A percentile compares a stretch with the other conserved stretches of the same genome.
Evolutionary conservation across 768 basidiomycete genomes (phyloP).

Genomic region (Pleurotus tuoliensis): DNA sequence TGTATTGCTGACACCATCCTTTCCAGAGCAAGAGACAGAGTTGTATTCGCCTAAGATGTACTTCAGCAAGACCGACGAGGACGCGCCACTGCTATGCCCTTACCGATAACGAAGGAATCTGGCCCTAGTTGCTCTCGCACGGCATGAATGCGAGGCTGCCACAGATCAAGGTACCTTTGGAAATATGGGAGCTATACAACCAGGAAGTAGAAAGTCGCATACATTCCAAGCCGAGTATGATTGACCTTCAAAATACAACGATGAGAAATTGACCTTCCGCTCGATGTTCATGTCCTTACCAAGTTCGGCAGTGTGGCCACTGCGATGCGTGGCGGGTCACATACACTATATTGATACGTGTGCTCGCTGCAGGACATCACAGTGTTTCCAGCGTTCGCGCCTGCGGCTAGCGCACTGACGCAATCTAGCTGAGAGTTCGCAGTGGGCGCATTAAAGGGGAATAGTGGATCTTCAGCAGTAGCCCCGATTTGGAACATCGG

Average conservation of each 20-base stretch:
- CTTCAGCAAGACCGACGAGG: neutral
- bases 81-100: neutral
- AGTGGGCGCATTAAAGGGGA: conserved; percentile 42
- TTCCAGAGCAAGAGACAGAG: conserved; percentile 51
- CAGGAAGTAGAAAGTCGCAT: conserved; percentile 9
- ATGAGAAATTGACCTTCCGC: no score
- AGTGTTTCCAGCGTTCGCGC: conserved; percentile 36
- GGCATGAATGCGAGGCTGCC: conserved; percentile 47
- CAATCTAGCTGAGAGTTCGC: conserved; percentile 44
- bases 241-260: conserved; percentile 34
- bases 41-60: conserved; percentile 42
- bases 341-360: conserved; percentile 51
- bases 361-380: conserved; percentile 49
- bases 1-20: conserved; percentile 46
- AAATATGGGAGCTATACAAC: neutral
- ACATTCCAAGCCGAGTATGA: conserved; percentile 48
- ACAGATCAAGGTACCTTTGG: conserved; percentile 48
- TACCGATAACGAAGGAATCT: conserved; percentile 46
- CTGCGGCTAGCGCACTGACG: conserved; percentile 44
- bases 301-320: conserved; percentile 48
- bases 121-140: conserved; percentile 44
- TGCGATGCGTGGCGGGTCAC: conserved; percentile 37
- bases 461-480: conserved; percentile 47
- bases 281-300: conserved; percentile 16
- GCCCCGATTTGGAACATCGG: conserved; percentile 48